These are phyloP conservation scores for Volvox carteri DNA, from an alignment of 163 green algal species.

Conservation along the genomic window DNA sequence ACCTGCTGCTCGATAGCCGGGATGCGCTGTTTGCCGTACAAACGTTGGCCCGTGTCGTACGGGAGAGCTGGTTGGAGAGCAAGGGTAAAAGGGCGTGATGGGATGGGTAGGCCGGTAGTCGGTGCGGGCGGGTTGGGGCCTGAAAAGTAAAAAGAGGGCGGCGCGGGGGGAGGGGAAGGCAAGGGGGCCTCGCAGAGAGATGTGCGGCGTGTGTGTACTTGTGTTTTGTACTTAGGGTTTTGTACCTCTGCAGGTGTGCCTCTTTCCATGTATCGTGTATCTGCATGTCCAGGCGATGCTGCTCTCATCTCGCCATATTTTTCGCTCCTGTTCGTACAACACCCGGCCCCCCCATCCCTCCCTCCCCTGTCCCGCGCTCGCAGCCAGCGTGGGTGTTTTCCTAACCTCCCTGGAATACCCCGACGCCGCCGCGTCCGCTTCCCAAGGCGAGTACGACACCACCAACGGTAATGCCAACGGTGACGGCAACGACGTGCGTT, in stretches of 20 bases:
- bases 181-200: no score
- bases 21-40: slow-evolving; percentile 37
- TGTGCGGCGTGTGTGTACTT: no score
- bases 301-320: no score
- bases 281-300: no score
- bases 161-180: no score
- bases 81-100: slow-evolving; percentile 9
- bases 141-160: no score
- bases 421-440: not conserved
- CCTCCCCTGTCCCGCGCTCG: not conserved
- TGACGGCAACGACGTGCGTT: not conserved
- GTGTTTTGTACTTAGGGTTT: no score
- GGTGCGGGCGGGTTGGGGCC: not conserved
- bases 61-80: not conserved
- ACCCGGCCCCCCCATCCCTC: not conserved
- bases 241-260: no score
- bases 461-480: no score
- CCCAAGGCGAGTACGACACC: not conserved
- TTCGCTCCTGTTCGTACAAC: no score
- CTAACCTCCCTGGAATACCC: slow-evolving; percentile 9
- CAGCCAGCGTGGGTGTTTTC: slow-evolving; percentile 40
- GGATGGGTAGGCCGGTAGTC: not conserved
- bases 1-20: slow-evolving; percentile 4
- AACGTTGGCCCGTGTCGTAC: slow-evolving; percentile 16
- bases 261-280: no score